These are phyloP conservation scores for Pythium angustatum DNA, from an alignment of 352 stramenopile genomes.

Conservation along the genomic window DNA sequence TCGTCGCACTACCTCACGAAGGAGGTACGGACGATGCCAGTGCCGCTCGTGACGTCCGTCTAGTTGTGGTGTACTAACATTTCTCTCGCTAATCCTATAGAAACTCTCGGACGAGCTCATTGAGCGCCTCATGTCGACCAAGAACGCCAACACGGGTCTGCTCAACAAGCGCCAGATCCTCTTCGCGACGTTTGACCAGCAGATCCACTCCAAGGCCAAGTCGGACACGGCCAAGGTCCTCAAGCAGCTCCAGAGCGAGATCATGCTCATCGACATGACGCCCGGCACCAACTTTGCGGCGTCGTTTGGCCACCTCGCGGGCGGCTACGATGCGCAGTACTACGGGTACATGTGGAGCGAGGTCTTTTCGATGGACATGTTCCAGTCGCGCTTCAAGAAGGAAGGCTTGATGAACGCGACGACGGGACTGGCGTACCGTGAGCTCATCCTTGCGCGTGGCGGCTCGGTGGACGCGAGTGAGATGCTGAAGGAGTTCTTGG, in stretches of 20 bases:
- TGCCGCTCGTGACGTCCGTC: no score
- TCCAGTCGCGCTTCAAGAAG: conserved; percentile 84
- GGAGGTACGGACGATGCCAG: no score
- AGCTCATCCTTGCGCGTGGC: conserved; percentile 85
- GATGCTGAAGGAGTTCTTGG: conserved; percentile 83
- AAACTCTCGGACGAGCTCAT: conserved; percentile 84
- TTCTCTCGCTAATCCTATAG: conserved; percentile 25
- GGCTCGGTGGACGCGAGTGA: conserved; percentile 75
- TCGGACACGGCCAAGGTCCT: conserved; percentile 81
- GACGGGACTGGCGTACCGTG: conserved; percentile 82
- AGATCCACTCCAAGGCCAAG: conserved; percentile 81
- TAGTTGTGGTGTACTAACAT: not conserved
- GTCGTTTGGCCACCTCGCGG: conserved; percentile 83
- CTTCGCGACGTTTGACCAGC: conserved; percentile 84
- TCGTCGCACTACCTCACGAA: conserved; percentile 85
- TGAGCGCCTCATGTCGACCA: conserved; percentile 79
- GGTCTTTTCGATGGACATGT: conserved; percentile 91
- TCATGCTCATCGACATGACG: conserved; percentile 89
- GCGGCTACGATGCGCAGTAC: conserved; percentile 79
- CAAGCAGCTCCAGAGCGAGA: conserved; percentile 81
- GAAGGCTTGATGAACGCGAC: conserved; percentile 81
- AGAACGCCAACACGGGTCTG: conserved; percentile 83
- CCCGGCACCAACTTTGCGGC: conserved; percentile 80
- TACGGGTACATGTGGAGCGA: conserved; percentile 92
- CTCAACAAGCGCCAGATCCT: conserved; percentile 84